A percentile compares a stretch with the other conserved stretches of the same genome.
phyloP scores from a whole-genome alignment of 2,329 filamentous ascomycete genomes.

The Fusarium burgessii region DNA sequence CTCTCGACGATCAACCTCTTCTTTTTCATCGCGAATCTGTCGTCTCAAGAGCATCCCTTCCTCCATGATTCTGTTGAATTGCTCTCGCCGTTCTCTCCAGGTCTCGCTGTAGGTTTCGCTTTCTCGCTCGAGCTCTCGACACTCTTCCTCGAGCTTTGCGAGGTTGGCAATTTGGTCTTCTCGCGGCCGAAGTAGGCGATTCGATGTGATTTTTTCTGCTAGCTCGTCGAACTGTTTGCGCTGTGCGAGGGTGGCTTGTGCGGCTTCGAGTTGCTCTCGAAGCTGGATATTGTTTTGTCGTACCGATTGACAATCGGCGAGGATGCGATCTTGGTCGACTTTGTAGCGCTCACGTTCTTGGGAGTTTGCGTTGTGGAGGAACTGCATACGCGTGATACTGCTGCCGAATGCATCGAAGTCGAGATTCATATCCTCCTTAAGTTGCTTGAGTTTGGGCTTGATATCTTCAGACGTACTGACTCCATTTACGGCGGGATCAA shows the following conservation, averaged over 20 bases:
- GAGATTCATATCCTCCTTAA: slow-evolving; percentile 85
- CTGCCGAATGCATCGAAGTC: slow-evolving; percentile 92
- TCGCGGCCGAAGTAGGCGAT: slow-evolving; percentile 82
- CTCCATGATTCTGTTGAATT: slow-evolving; percentile 89
- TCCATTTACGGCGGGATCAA: slow-evolving; percentile 54
- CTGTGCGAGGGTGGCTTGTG: slow-evolving; percentile 79
- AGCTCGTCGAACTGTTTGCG: slow-evolving; percentile 90
- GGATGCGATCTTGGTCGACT: slow-evolving; percentile 81
- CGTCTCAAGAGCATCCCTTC: slow-evolving; percentile 89
- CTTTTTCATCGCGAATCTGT: slow-evolving; percentile 93
- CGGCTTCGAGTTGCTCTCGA: slow-evolving; percentile 79
- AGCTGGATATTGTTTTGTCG: slow-evolving; percentile 79
- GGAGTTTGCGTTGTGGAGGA: slow-evolving; percentile 84
- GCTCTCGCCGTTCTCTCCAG: slow-evolving; percentile 85
- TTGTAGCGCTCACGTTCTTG: slow-evolving; percentile 87
- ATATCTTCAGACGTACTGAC: slow-evolving; percentile 59
- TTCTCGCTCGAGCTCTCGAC: slow-evolving; percentile 86
- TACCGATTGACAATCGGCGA: slow-evolving; percentile 81
- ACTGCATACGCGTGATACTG: slow-evolving; percentile 87
- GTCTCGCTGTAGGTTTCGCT: slow-evolving; percentile 83
- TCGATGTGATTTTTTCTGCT: slow-evolving; percentile 86
- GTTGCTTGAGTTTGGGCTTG: slow-evolving; percentile 68
- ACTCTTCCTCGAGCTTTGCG: slow-evolving; percentile 87
- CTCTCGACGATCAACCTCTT: slow-evolving; percentile 89
- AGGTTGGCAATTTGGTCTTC: slow-evolving; percentile 84